Evolutionary conservation across 768 basidiomycete genomes (phyloP).

Genomic region (Trametes punicea): DNA sequence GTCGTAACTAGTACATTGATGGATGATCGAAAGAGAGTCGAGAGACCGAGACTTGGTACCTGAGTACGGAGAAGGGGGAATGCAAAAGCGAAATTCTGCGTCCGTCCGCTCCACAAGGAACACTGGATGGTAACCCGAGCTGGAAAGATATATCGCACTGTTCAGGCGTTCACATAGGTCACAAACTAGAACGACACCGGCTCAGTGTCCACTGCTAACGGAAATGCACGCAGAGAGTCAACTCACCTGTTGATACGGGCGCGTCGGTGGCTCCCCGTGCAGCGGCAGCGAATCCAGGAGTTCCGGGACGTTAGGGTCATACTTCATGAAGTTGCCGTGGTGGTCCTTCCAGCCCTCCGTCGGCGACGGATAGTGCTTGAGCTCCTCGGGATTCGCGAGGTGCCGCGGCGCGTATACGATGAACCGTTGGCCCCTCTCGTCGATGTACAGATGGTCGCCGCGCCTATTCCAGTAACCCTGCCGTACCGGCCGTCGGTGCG

Average conservation of each 20-base stretch:
- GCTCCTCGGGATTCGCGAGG: slow-evolving; percentile 56
- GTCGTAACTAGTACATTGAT: slow-evolving; percentile 6
- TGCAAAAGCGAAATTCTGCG: slow-evolving; percentile 3
- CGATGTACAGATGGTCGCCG: slow-evolving; percentile 54
- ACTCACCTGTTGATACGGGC: slow-evolving; percentile 56
- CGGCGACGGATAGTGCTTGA: slow-evolving; percentile 55
- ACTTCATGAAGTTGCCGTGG: slow-evolving; percentile 40
- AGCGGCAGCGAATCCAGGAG: slow-evolving; percentile 60
- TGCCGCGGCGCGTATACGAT: slow-evolving; percentile 65
- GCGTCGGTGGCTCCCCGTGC: slow-evolving; percentile 48
- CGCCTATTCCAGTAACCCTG: slow-evolving; percentile 72
- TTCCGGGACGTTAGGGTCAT: slow-evolving; percentile 47
- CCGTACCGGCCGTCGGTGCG: slow-evolving; percentile 37
- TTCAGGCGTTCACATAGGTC: slow-evolving; percentile 14
- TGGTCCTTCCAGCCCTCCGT: slow-evolving; percentile 57
- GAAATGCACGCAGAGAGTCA: not conserved
- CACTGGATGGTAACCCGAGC: slow-evolving; percentile 1
- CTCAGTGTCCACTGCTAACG: not conserved
- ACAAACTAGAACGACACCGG: slow-evolving; percentile 13
- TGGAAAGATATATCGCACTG: slow-evolving; percentile 14
- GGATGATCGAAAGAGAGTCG: not conserved
- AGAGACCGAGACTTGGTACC: not conserved
- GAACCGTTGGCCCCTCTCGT: slow-evolving; percentile 32
- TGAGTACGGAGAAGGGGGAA: not conserved
- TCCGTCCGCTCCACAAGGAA: slow-evolving; percentile 16